Evolutionary conservation across 139 green algal genomes (phyloP).

Genomic region (Nannochloris sp.): DNA sequence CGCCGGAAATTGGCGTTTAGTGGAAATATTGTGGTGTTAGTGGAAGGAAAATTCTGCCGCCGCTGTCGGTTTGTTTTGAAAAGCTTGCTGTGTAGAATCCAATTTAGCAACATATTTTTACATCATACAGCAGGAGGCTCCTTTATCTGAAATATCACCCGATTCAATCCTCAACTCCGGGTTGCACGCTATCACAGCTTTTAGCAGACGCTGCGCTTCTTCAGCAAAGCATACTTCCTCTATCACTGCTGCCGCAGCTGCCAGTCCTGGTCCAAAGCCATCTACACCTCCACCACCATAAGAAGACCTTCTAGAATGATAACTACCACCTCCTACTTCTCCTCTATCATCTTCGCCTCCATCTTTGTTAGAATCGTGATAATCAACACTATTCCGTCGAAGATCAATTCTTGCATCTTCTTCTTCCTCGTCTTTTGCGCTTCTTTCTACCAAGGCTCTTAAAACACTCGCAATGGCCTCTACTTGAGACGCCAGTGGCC

Average conservation of each 20-base stretch:
- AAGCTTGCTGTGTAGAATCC: too few relatives aligned
- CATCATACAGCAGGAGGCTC: too few relatives aligned
- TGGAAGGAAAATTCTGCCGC: too few relatives aligned
- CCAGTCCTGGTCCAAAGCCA: too few relatives aligned
- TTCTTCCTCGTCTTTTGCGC: neutral
- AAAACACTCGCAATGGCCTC: neutral
- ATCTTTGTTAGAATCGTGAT: neutral
- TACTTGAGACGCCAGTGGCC: neutral
- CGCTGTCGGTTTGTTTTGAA: too few relatives aligned
- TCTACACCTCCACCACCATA: neutral
- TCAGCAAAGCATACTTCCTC: slow-evolving; percentile 12
- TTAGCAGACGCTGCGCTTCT: slow-evolving; percentile 6
- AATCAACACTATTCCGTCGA: slow-evolving; percentile 12
- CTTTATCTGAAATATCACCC: neutral
- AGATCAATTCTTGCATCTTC: neutral
- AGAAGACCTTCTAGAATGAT: neutral
- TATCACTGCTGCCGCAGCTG: neutral
- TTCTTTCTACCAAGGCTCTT: neutral
- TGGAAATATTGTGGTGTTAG: too few relatives aligned
- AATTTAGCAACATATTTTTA: slow-evolving; percentile 21
- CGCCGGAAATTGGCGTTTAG: too few relatives aligned
- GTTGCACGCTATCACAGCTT: neutral
- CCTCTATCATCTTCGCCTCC: neutral
- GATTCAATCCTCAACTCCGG: neutral
- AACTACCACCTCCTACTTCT: slow-evolving; percentile 2